phyloP scores from a whole-genome alignment of 345 rosid genomes.

The Boechera divaricarpa region DNA sequence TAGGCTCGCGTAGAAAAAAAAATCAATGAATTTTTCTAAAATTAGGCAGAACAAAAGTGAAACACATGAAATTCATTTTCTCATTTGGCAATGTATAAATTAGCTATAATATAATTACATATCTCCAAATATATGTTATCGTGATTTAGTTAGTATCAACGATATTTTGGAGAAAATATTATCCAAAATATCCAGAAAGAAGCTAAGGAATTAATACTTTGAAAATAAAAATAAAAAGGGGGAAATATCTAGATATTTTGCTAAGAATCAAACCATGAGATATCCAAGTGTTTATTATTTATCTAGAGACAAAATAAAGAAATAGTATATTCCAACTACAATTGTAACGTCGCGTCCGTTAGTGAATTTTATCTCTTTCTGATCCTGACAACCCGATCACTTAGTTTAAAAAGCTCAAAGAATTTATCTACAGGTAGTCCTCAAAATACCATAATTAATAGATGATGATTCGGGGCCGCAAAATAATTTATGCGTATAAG shows the following conservation, averaged over 20 bases:
- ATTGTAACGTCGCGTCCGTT: conserved; percentile 1
- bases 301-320: background rate
- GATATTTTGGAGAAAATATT: background rate
- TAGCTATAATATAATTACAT: background rate
- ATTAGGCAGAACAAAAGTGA: conserved; percentile 39
- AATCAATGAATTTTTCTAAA: background rate
- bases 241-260: conserved; percentile 3
- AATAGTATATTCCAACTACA: background rate
- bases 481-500: no score
- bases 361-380: background rate
- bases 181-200: background rate
- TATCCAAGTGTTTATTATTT: background rate
- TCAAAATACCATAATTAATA: no score
- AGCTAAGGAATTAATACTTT: background rate
- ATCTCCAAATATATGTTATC: background rate
- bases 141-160: background rate
- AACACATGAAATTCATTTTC: conserved; percentile 16
- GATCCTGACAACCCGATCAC: background rate
- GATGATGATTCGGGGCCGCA: no score
- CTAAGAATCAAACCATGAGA: background rate
- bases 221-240: background rate
- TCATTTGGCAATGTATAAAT: background rate
- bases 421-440: background rate
- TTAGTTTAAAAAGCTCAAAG: background rate
- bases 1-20: conserved; percentile 41